Base-by-base conservation (phyloP, 2,329 filamentous ascomycete genomes). In the Colletotrichum horii region DNA sequence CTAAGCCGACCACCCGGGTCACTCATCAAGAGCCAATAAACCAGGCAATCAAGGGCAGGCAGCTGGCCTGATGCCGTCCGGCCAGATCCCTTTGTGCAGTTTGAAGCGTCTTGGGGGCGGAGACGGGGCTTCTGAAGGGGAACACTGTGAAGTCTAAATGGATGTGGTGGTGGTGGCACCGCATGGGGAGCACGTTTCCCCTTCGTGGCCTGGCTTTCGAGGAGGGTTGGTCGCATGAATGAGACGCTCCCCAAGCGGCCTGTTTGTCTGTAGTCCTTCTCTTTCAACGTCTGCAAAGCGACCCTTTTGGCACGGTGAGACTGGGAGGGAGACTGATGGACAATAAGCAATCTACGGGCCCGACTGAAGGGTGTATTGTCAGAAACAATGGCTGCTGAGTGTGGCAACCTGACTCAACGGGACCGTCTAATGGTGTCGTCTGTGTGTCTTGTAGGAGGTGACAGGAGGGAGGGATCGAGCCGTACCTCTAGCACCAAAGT, bases 401-500 rank as follows among this genome's bases (percentile, higher is more conserved):
- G 62, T 71, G 64, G 16, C 14, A 65, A 52, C 16, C 43, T 55
- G 64, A 56, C 32, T 60, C 64, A 30, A 32, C 48, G 16, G 65
- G 64, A 22, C 8, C 28, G 36, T 68, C 38, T 64, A 56, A 60
- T 75, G 69, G 72, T 43, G 62, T 61, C 43, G 62, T 72, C 69
- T 62, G 62, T 55, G 26, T 67, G 60, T n/a, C 68, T 24, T 30
- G 32, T 43, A 16, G 8, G 32, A 68, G 38, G 34, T 72, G 69
- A 34, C 69, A 58, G 62, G 62, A 75, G 73, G 73, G 64, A 75
- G 64, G 60, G 52, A 30, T 71, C 64, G 64, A 75, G 62, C 62
- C 55, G 72, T 30, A 56, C 26, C 38, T 66, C 30, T 73, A 48
- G 70, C 70, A 36, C 26, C 48, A 48, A 52, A 60, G 56, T 69